Conservation (phyloP, 768 basidiomycete genomes). For the Tylopilus vinaceipallidus region DNA sequence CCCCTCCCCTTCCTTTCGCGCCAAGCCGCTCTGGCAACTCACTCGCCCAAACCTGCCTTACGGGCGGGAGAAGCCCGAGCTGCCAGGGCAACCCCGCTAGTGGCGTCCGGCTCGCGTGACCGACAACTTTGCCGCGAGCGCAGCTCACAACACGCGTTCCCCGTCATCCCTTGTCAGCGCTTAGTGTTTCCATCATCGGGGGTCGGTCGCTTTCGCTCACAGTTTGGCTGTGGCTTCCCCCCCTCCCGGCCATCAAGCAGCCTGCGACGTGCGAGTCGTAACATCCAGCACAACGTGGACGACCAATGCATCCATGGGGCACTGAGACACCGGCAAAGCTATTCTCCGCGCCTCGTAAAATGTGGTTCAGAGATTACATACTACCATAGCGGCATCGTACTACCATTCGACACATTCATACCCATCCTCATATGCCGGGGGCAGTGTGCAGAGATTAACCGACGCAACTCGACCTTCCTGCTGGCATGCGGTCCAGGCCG, state of each 20-base stretch:
- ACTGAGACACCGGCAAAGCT: not conserved
- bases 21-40: too few species aligned
- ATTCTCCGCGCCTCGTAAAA: not conserved
- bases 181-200: constrained; percentile 1
- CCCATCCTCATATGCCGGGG: constrained; percentile 1
- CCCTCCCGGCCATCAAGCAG: constrained; percentile 1
- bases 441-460: constrained; percentile 1
- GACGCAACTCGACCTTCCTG: not conserved
- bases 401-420: not conserved
- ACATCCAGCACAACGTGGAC: not conserved
- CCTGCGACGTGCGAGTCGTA: not conserved
- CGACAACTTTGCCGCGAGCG: not conserved
- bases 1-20: not conserved
- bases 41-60: too few species aligned
- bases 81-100: too few species aligned
- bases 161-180: constrained; percentile 5
- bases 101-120: constrained; percentile 7
- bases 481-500: not conserved
- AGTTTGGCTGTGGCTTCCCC: not conserved
- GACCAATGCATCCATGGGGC: not conserved
- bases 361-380: constrained; percentile 11
- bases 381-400: not conserved
- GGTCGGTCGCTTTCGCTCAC: not conserved
- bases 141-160: not conserved
- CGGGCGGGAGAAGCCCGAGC: too few species aligned